Percentiles rank a stretch among this genome's conserved stretches.
phyloP scores from a whole-genome alignment of 495 filamentous ascomycete genomes.

The Entonaema liquescens region DNA sequence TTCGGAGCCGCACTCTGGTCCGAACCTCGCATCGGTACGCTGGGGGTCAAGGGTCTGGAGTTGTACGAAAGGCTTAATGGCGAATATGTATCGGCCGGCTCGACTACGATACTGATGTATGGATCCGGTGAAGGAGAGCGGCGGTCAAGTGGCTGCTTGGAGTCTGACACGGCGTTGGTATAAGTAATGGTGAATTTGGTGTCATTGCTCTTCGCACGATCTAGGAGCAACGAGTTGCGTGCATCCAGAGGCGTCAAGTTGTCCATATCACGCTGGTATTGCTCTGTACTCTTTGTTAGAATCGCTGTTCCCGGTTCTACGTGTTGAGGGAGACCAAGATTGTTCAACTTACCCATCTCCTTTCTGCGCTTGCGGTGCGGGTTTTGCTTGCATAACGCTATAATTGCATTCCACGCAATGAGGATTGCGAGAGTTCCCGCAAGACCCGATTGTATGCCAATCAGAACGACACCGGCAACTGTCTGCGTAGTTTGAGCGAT shows the following conservation, averaged over 20 bases:
- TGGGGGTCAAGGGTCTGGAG: slow-evolving; percentile 48
- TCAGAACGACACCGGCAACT: slow-evolving; percentile 84
- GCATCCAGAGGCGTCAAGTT: slow-evolving; percentile 89
- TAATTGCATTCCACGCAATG: slow-evolving; percentile 88
- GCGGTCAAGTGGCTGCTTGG: slow-evolving; percentile 25
- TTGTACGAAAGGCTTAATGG: slow-evolving; percentile 23
- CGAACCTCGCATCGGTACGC: slow-evolving; percentile 18
- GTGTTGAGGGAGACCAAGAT: neutral
- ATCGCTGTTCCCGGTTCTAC: slow-evolving; percentile 3
- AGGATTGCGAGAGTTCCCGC: slow-evolving; percentile 87
- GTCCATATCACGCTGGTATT: slow-evolving; percentile 82
- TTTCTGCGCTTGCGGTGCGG: slow-evolving; percentile 86
- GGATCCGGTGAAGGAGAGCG: slow-evolving; percentile 38
- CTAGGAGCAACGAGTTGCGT: slow-evolving; percentile 83
- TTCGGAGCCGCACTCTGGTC: slow-evolving; percentile 25
- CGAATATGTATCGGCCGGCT: slow-evolving; percentile 20
- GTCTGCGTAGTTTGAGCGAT: slow-evolving; percentile 96
- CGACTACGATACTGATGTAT: slow-evolving; percentile 32
- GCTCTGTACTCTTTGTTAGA: slow-evolving; percentile 65
- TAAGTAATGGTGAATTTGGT: slow-evolving; percentile 42
- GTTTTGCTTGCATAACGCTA: slow-evolving; percentile 83
- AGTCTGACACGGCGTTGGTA: slow-evolving; percentile 43
- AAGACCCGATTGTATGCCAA: slow-evolving; percentile 85
- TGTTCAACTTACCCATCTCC: slow-evolving; percentile 74
- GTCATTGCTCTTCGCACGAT: slow-evolving; percentile 44